Conservation (phyloP, 495 filamentous ascomycete species). For the Aspergillus campestris region DNA sequence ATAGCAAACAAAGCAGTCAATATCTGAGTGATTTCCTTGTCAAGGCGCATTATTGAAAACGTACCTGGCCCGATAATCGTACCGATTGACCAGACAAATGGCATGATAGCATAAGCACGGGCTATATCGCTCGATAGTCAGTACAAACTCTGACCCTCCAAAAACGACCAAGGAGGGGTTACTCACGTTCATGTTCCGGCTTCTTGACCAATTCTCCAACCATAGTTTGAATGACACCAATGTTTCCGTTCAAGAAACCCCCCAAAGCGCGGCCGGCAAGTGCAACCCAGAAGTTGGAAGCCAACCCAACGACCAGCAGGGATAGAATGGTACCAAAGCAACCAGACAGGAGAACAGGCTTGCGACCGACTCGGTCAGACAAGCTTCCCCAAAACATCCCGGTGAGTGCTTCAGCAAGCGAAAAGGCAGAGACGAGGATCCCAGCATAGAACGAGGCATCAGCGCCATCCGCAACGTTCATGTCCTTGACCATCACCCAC, state of each 20-base stretch:
- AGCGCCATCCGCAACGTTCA: conserved; percentile 54
- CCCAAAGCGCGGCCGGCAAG: conserved; percentile 66
- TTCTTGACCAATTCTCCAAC: conserved; percentile 72
- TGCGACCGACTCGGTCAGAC: conserved; percentile 75
- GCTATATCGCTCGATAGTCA: conserved; percentile 35
- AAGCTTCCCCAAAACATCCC: conserved; percentile 80
- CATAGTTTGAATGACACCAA: conserved; percentile 89
- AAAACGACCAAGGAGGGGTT: not conserved
- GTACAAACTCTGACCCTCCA: not conserved
- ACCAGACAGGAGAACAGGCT: conserved; percentile 72
- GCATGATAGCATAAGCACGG: conserved; percentile 74
- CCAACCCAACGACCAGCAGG: conserved; percentile 74
- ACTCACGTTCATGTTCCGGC: conserved; percentile 76
- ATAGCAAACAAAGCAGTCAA: conserved; percentile 13
- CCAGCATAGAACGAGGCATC: conserved; percentile 80
- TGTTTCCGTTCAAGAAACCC: conserved; percentile 78
- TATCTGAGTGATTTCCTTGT: not conserved
- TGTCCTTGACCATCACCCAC: conserved; percentile 70
- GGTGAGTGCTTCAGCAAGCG: conserved; percentile 69
- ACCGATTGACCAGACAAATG: conserved; percentile 80
- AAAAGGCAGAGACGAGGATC: conserved; percentile 76
- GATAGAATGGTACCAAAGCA: conserved; percentile 73
- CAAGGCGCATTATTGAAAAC: conserved; percentile 2
- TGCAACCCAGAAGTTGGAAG: conserved; percentile 71
- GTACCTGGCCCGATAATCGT: conserved; percentile 69